phyloP scores from a whole-genome alignment of 345 rosid species.

The Syzygium grande region DNA sequence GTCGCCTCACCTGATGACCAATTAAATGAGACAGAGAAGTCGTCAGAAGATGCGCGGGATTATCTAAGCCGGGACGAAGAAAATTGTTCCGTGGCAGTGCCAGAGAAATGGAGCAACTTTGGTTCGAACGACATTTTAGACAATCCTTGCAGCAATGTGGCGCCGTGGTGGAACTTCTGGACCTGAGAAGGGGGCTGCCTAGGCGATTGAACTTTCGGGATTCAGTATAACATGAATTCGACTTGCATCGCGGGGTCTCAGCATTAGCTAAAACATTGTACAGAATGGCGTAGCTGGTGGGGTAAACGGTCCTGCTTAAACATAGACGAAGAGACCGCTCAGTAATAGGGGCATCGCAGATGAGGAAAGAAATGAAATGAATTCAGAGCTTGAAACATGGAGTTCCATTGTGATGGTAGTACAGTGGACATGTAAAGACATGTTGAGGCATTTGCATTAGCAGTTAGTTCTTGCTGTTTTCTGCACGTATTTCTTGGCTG shows the following conservation, averaged over 20 bases:
- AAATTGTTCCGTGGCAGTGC: slow-evolving; percentile 22
- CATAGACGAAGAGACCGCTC: neutral
- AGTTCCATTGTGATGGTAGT: neutral
- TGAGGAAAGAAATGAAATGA: neutral
- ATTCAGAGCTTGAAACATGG: neutral
- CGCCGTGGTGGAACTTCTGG: slow-evolving; percentile 47
- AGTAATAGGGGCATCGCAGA: neutral
- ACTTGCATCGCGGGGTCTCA: neutral
- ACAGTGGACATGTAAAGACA: neutral
- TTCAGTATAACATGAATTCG: neutral
- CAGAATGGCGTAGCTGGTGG: neutral
- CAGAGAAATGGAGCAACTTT: slow-evolving; percentile 36
- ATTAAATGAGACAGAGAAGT: slow-evolving; percentile 9
- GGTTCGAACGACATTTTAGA: slow-evolving; percentile 30
- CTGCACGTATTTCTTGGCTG: neutral
- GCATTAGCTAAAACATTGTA: neutral
- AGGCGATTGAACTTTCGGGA: neutral
- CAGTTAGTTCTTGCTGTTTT: neutral
- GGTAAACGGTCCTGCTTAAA: neutral
- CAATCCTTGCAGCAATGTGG: slow-evolving; percentile 24
- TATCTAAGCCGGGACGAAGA: slow-evolving; percentile 18
- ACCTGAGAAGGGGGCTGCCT: slow-evolving; percentile 10
- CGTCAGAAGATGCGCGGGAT: slow-evolving; percentile 15
- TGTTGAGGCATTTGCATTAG: neutral
- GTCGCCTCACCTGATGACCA: neutral